Conservation (phyloP, 108 stramenopile genomes). For the Cyclotella kingstonii region DNA sequence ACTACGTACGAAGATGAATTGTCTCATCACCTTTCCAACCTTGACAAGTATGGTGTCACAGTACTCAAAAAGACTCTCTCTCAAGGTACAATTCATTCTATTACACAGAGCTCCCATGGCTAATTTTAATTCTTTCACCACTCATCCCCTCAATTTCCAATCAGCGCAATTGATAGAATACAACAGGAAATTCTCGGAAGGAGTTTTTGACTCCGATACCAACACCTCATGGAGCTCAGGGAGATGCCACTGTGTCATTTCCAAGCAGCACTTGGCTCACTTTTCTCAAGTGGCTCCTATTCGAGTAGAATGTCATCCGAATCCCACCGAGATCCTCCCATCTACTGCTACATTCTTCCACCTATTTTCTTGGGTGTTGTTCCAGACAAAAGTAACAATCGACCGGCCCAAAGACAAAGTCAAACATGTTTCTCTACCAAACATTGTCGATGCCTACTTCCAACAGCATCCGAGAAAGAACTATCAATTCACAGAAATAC, state of each 20-base stretch:
- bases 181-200: conserved; percentile 18
- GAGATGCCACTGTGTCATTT: conserved; percentile 25
- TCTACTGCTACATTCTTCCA: no score
- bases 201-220: background rate
- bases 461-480: conserved; percentile 19
- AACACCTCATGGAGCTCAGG: conserved; percentile 37
- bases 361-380: no score
- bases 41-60: conserved; percentile 17
- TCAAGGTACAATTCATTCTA: no score
- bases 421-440: conserved; percentile 3
- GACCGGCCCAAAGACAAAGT: background rate
- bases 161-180: conserved; percentile 16
- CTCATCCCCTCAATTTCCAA: no score
- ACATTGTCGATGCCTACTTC: conserved; percentile 32
- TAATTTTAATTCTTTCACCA: no score
- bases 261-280: conserved; percentile 1
- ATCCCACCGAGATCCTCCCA: no score
- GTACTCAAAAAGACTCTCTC: conserved; percentile 20
- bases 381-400: no score
- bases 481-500: conserved; percentile 31
- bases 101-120: no score
- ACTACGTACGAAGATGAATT: background rate
- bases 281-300: no score
- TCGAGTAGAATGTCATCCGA: no score
- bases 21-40: conserved; percentile 8